Evolutionary conservation across 352 stramenopile species (phyloP).

Genomic region (Phytophthora multivora): DNA sequence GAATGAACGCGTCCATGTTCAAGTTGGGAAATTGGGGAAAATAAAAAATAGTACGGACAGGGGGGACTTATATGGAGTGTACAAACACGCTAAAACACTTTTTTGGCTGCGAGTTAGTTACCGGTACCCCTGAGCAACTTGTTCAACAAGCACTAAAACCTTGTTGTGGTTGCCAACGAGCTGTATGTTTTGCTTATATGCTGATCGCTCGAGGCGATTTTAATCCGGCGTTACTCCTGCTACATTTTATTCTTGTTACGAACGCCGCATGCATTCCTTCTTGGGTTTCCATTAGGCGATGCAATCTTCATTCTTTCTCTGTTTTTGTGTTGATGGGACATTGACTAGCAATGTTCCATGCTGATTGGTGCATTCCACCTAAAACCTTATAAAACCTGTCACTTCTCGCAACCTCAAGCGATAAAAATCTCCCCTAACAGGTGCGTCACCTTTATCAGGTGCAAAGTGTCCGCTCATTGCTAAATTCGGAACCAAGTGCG

Average conservation of each 20-base stretch:
- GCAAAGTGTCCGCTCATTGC: slow-evolving; percentile 25
- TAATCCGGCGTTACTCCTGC: no score
- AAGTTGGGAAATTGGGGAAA: slow-evolving; percentile 7
- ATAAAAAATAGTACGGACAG: slow-evolving; percentile 1
- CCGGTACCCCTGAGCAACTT: no score
- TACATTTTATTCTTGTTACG: not conserved
- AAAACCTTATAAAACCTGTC: not conserved
- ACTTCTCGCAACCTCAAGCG: slow-evolving; percentile 17
- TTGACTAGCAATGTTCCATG: not conserved
- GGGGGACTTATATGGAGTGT: not conserved
- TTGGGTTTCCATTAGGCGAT: not conserved
- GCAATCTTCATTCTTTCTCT: not conserved
- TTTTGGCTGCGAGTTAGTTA: no score
- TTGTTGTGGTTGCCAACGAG: not conserved
- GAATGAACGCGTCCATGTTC: slow-evolving; percentile 1
- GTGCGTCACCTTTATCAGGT: slow-evolving; percentile 20
- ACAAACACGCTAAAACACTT: not conserved
- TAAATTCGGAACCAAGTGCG: not conserved
- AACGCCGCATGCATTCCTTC: not conserved
- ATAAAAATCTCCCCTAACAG: slow-evolving; percentile 1
- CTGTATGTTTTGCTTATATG: no score
- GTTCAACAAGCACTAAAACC: no score
- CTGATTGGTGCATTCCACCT: not conserved
- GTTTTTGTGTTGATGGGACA: not conserved
- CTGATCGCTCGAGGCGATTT: no score